These are phyloP conservation scores for Lachancea fermentati DNA, from an alignment of 805 yeast species.

Conservation along the genomic window DNA sequence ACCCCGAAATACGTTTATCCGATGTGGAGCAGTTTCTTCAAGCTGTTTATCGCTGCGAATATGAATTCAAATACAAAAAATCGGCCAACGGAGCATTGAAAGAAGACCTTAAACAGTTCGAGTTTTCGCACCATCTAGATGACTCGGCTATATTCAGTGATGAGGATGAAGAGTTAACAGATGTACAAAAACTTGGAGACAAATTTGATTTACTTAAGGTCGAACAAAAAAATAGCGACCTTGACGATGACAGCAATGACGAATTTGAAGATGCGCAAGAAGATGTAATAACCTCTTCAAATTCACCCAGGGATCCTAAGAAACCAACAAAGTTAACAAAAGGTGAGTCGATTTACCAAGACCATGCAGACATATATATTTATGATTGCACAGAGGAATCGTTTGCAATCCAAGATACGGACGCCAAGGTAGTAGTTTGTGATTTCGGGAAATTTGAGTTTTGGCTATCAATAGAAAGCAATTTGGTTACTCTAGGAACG, in stretches of 20 bases:
- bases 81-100: conserved; percentile 42
- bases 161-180: conserved; percentile 2
- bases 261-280: conserved; percentile 14
- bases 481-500: conserved; percentile 34
- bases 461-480: conserved; percentile 42
- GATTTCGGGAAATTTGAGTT: conserved; percentile 48
- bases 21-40: conserved; percentile 58
- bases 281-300: conserved; percentile 1
- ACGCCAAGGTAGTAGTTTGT: conserved; percentile 35
- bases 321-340: conserved; percentile 10
- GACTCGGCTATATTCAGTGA: conserved; percentile 20
- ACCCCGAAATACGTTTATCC: conserved; percentile 44
- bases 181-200: conserved; percentile 1
- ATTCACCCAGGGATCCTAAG: conserved; percentile 8
- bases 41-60: conserved; percentile 61
- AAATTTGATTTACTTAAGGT: conserved; percentile 2
- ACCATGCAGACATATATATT: conserved; percentile 44
- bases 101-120: conserved; percentile 45
- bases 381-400: conserved; percentile 48
- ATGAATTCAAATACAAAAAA: conserved; percentile 64
- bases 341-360: conserved; percentile 16
- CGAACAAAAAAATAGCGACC: conserved; percentile 7
- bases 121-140: conserved; percentile 12
- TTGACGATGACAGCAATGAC: conserved; percentile 12
- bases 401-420: conserved; percentile 40